Evolutionary conservation across 306 rosid species (phyloP).

Genomic region (Mimosa bimucronata): DNA sequence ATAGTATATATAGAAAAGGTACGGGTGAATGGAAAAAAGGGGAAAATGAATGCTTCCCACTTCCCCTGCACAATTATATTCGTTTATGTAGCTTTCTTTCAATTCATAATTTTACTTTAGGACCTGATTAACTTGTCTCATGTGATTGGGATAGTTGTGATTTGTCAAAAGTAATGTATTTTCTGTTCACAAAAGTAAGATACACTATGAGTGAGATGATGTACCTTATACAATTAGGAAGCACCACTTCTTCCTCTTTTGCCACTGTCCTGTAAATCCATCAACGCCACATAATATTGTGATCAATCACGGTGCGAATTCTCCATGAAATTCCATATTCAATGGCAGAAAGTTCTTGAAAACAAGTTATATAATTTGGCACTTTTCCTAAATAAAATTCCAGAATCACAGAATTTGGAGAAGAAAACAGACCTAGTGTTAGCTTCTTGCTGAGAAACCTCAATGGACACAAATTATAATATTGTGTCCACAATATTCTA

Average conservation of each 20-base stretch:
- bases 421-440: slow-evolving; percentile 66
- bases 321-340: too few species aligned
- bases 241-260: slow-evolving; percentile 72
- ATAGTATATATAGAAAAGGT: too few species aligned
- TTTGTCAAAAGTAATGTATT: neutral
- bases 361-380: neutral
- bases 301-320: neutral
- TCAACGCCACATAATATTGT: neutral
- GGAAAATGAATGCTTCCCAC: neutral
- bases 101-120: neutral
- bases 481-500: too few species aligned
- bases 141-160: neutral
- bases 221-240: slow-evolving; percentile 89
- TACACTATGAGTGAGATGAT: neutral
- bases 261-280: slow-evolving; percentile 50
- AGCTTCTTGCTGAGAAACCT: slow-evolving; percentile 84
- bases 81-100: neutral
- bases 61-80: neutral
- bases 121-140: neutral
- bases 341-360: neutral
- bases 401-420: neutral
- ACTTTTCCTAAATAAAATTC: neutral
- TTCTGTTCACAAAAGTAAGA: neutral
- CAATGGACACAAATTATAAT: too few species aligned
- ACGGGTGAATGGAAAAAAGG: neutral